A percentile compares a stretch with the other conserved stretches of the same genome.
Evolutionary conservation across 2,329 filamentous ascomycete species (phyloP).

Genomic region (Aspergillus sp.): DNA sequence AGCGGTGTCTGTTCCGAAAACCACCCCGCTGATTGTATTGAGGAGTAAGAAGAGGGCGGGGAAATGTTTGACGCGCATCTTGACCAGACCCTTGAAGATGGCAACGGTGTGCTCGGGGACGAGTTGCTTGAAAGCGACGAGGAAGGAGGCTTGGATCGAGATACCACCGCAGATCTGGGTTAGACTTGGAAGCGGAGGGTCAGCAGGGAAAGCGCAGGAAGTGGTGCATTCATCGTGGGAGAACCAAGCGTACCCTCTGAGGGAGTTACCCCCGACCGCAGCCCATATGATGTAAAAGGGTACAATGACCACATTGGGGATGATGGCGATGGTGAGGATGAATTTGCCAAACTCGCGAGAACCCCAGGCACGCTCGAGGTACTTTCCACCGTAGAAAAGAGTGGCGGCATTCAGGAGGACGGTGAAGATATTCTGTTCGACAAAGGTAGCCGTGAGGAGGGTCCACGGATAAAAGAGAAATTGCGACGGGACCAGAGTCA

Average conservation of each 20-base stretch:
- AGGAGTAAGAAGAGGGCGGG: constrained; percentile 72
- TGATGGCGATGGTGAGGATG: constrained; percentile 67
- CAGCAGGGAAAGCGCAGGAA: constrained; percentile 13
- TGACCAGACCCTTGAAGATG: constrained; percentile 80
- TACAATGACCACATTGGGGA: constrained; percentile 77
- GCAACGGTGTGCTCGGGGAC: constrained; percentile 96
- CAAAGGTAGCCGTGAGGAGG: constrained; percentile 75
- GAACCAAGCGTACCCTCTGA: constrained; percentile 31
- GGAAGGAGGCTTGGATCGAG: constrained; percentile 84
- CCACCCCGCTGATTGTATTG: constrained; percentile 60
- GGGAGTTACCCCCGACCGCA: constrained; percentile 49
- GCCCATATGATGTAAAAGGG: constrained; percentile 69
- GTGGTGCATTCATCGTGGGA: constrained; percentile 13
- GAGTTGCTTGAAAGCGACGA: constrained; percentile 96
- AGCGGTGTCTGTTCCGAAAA: constrained; percentile 68
- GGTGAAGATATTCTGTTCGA: constrained; percentile 90
- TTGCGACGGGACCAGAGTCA: constrained; percentile 77
- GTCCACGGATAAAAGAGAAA: constrained; percentile 93
- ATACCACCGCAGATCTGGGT: constrained; percentile 85
- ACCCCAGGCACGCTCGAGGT: constrained; percentile 94
- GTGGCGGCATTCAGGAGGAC: constrained; percentile 71
- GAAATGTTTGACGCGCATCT: constrained; percentile 79
- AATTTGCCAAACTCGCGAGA: constrained; percentile 90
- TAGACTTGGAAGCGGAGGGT: constrained; percentile 48
- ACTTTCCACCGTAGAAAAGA: constrained; percentile 86